Percentiles rank a stretch among this genome's conserved stretches.
Conservation (phyloP, 1,284 basidiomycete species). For the Ceratobasidium theobromae region DNA sequence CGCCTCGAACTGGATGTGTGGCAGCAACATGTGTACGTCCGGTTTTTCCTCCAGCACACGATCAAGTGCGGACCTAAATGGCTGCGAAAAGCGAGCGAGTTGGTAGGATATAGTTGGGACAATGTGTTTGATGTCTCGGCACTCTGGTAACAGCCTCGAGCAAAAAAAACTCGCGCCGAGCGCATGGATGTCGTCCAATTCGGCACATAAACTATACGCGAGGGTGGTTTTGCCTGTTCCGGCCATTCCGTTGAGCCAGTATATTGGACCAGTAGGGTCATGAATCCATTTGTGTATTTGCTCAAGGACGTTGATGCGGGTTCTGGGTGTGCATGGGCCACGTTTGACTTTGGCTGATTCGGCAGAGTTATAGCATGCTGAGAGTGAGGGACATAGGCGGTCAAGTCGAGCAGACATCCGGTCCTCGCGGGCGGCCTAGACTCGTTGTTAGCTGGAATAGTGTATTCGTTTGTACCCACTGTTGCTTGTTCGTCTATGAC, state of each 20-base stretch:
- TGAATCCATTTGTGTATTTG: constrained; percentile 34
- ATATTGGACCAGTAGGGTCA: constrained; percentile 32
- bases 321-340: constrained; percentile 30
- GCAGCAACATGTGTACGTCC: neutral
- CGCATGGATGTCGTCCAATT: constrained; percentile 1
- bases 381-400: neutral
- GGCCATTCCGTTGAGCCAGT: constrained; percentile 40
- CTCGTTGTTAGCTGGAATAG: neutral
- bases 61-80: constrained; percentile 1
- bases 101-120: constrained; percentile 33
- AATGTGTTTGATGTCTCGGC: constrained; percentile 20
- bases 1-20: constrained; percentile 16
- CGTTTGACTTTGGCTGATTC: neutral
- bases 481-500: constrained; percentile 4
- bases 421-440: neutral
- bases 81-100: constrained; percentile 13
- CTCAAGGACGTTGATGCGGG: constrained; percentile 35
- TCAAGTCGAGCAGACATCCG: no score
- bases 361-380: constrained; percentile 7
- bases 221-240: no score
- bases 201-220: constrained; percentile 37
- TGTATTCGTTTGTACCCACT: neutral
- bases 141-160: constrained; percentile 35
- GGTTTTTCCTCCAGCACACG: neutral
- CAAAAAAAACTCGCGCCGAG: constrained; percentile 43